Base-by-base conservation (phyloP, 768 basidiomycete species). In the Dentipellis sp. region DNA sequence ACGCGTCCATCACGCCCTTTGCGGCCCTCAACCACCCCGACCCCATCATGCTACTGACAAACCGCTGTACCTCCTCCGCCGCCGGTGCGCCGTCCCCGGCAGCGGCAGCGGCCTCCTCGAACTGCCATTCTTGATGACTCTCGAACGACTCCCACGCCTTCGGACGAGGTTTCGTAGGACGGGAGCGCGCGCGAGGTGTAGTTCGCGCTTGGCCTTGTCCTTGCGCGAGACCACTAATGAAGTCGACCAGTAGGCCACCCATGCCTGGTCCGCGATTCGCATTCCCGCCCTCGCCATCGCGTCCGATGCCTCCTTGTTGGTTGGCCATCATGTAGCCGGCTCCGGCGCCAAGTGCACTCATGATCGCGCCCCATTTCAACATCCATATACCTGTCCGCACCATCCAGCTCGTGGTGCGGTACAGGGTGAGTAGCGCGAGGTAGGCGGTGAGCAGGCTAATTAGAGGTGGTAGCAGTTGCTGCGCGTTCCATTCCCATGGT, bases 341-440 rank as follows among this genome's bases (percentile, higher is more conserved):
- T 8, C 73, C 75, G 6, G 77, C 83, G n/a, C 78, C 75, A 8
- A 84, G 62, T 2, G 74, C 68, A 11, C 74, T 78, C 9, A 88
- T 58, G 49, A 92, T 70, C 10, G 74, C 70, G 21, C 84, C 85
- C 89, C 89, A 92, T 69, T 92, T 92, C 63, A 87, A 66, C 63
- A 88, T 77, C 75, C 79, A 89, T 60, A 89, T 67, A 23, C 70
- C 72, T 36, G 79, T 80, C 58, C 86, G 78, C 59, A 91, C 69
- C 63, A 86, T 74, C 83, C 86, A 91, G 21, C 76, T 77, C 11
- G 88, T 84, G 4, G 90, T 91, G 58, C 87, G 84, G 70, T 90
- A 90, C 53, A 90, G 68, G 66, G 82, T 88, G 42, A 83, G 59
- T n/a, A 92, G 74, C 3, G 87, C 86, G 58, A 90, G 75, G 68